Base-by-base conservation (phyloP, 2,329 filamentous ascomycete species). In the Meredithiella fracta region DNA sequence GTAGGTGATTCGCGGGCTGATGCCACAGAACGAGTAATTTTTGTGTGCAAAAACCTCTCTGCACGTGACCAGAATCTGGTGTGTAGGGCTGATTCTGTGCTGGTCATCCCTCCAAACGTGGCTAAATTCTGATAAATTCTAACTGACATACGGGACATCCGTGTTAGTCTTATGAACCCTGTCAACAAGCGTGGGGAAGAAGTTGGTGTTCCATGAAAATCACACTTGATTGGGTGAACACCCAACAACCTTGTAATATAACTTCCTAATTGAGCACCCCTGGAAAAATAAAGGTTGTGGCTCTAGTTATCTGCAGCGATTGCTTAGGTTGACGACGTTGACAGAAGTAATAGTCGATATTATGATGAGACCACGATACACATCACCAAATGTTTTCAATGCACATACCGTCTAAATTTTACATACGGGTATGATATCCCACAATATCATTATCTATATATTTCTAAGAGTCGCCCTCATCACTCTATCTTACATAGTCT, bases 1-100 rank as follows among this genome's bases (percentile, higher is more conserved):
- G 44, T 59, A 59, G 57, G 56, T 54, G 57, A 56, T 59, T 56
- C 54, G 50, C 56, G 38, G 54, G 54, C 57, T 34, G 49, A 31
- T 49, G 54, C 40, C 54, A 59, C 57, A 59, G 58, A 53, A 54
- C 54, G 55, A 59, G 53, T 56, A 59, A 56, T 58, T 59, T 58
- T 59, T 59, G 58, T 59, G 58, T 56, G 54, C 51, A 38, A 59
- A 54, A 59, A 59, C 58, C 58, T 59, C 47, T 51, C 37, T 47
- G 20, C 58, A 59, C 58, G 58, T 59, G 58, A 59, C 51, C 17
- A 3, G 14, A 37, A 23, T 44, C 37, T 56, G 26, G 50, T 59
- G 54, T 53, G 57, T 59, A 54, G 50, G 51, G 44, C 51, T 17
- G n/a, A 20, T 29, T 3, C 17, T 49, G 20, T 22, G n/a, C 14